Percentiles rank a stretch among this genome's conserved stretches.
These are phyloP conservation scores for Gymnopilus junonius DNA, from an alignment of 768 basidiomycete genomes.

Conservation along the genomic window DNA sequence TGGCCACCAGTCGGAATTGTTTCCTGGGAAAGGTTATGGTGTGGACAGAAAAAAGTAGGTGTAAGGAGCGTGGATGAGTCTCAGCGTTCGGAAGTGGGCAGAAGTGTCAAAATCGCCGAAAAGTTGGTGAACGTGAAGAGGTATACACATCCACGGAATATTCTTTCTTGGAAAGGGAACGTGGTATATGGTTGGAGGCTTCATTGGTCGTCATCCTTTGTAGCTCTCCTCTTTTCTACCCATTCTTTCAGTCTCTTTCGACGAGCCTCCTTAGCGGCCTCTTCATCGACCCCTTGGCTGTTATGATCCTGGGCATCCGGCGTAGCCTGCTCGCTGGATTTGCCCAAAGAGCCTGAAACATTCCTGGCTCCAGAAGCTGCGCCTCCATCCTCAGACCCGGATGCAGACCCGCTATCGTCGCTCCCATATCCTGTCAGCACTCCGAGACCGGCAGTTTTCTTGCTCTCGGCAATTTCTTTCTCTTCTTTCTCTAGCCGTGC, in stretches of 20 bases:
- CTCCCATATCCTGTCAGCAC: slow-evolving; percentile 63
- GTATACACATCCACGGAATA: no score
- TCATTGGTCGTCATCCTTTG: not conserved
- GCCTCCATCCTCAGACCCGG: slow-evolving; percentile 26
- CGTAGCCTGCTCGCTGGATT: not conserved
- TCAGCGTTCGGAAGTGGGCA: no score
- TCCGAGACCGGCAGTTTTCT: slow-evolving; percentile 43
- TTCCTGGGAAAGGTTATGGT: no score
- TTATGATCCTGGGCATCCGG: not conserved
- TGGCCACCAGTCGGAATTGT: no score
- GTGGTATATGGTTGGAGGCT: no score
- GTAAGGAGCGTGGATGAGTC: no score
- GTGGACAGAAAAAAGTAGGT: no score
- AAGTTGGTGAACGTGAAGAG: not conserved
- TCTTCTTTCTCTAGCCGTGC: slow-evolving; percentile 37
- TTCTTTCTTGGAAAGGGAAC: no score
- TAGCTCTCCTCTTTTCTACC: slow-evolving; percentile 51
- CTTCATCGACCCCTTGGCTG: slow-evolving; percentile 10
- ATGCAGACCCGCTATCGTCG: slow-evolving; percentile 38
- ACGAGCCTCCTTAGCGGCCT: slow-evolving; percentile 49
- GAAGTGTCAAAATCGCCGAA: no score
- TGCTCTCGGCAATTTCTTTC: slow-evolving; percentile 11
- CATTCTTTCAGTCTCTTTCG: slow-evolving; percentile 61
- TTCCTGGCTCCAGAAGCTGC: slow-evolving; percentile 7
- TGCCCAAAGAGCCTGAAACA: no score